Conservation (phyloP, 768 basidiomycete species). For the Tricholoma furcatifolium region DNA sequence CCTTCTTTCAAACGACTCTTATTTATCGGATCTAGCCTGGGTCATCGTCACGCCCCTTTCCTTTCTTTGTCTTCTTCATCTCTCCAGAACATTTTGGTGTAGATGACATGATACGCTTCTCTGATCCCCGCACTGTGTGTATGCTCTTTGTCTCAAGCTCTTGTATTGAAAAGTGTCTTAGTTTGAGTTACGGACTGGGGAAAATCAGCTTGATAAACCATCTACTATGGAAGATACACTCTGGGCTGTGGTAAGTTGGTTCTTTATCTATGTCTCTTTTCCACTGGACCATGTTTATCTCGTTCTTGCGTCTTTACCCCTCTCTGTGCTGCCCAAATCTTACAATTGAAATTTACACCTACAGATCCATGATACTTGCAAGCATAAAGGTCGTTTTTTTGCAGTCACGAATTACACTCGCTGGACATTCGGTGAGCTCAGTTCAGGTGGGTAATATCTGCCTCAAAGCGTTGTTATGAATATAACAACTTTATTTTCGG, state of each 20-base stretch:
- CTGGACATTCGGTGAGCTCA: constrained; percentile 25
- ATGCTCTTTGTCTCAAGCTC: background rate
- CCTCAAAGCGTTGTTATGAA: background rate
- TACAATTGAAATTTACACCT: background rate
- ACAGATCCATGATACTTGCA: constrained; percentile 22
- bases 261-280: background rate
- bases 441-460: constrained; percentile 8
- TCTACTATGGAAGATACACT: constrained; percentile 17
- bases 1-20: background rate
- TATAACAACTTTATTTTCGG: background rate
- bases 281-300: no score
- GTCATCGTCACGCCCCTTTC: constrained; percentile 8
- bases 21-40: constrained; percentile 10
- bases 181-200: constrained; percentile 13
- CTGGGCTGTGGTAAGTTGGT: constrained; percentile 25
- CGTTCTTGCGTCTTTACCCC: no score
- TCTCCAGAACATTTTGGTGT: constrained; percentile 23
- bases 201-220: constrained; percentile 15
- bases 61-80: constrained; percentile 22
- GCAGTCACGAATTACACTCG: constrained; percentile 23
- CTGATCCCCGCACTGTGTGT: constrained; percentile 15
- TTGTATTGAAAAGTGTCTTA: background rate
- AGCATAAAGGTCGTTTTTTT: constrained; percentile 22
- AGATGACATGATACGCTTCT: constrained; percentile 20
- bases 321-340: no score